phyloP scores from a whole-genome alignment of 169 alveolate genomes.

The Pseudocohnilembus persalinus region DNA sequence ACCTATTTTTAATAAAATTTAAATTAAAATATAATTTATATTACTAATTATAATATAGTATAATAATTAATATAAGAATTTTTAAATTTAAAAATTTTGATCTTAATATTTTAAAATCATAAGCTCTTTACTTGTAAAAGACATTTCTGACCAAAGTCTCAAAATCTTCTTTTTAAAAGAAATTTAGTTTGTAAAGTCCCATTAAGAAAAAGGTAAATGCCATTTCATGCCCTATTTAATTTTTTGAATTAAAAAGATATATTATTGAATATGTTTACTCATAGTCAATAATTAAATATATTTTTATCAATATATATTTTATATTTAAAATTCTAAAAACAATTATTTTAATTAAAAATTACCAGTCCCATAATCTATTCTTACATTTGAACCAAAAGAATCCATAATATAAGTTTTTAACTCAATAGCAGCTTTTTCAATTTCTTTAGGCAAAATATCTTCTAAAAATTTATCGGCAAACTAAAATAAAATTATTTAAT shows the following conservation, averaged over 20 bases:
- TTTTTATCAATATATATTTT: too few relatives aligned
- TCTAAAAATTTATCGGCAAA: constrained; percentile 21
- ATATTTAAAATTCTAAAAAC: too few relatives aligned
- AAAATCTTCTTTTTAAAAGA: constrained; percentile 60
- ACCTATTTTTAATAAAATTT: constrained; percentile 63
- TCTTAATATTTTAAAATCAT: too few relatives aligned
- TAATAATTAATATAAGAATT: constrained; percentile 14
- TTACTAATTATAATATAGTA: too few relatives aligned
- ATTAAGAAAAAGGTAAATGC: constrained; percentile 68
- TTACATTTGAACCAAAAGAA: constrained; percentile 80
- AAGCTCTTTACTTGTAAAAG: constrained; percentile 43
- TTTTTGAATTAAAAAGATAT: not conserved
- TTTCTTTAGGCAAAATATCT: constrained; percentile 23
- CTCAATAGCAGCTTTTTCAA: constrained; percentile 61
- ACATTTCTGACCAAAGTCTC: constrained; percentile 54
- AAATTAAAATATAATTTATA: not conserved
- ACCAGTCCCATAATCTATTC: constrained; percentile 87
- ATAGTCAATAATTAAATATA: not conserved
- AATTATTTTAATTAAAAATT: too few relatives aligned
- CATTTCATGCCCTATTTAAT: constrained; percentile 78
- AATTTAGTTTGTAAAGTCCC: constrained; percentile 59
- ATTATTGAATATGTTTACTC: not conserved
- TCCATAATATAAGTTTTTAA: constrained; percentile 70
- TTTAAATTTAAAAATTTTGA: constrained; percentile 16
- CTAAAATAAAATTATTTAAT: not conserved